These are phyloP conservation scores for Luffa acutangula DNA, from an alignment of 306 rosid genomes.

Conservation along the genomic window DNA sequence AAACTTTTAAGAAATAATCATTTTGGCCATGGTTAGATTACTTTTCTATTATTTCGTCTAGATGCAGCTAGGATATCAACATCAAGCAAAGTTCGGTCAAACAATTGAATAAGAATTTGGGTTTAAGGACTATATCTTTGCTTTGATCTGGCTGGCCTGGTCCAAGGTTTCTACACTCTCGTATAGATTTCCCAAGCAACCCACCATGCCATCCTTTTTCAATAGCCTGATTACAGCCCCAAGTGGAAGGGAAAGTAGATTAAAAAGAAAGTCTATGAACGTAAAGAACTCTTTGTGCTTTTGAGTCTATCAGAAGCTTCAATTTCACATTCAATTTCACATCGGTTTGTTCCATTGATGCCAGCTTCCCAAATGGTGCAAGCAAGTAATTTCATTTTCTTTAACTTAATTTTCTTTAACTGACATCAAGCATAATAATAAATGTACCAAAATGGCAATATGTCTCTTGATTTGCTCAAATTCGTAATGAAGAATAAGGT, in stretches of 20 bases:
- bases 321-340: not conserved
- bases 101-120: not conserved
- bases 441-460: too few relatives aligned
- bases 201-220: constrained; percentile 22
- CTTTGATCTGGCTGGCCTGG: constrained; percentile 1
- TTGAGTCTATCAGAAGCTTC: constrained; percentile 33
- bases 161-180: constrained; percentile 25
- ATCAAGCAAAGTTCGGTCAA: not conserved
- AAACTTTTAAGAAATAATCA: too few relatives aligned
- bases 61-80: not conserved
- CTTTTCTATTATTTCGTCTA: too few relatives aligned
- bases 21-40: too few relatives aligned
- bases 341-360: not conserved
- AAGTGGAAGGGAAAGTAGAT: constrained; percentile 25
- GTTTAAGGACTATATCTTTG: constrained; percentile 23
- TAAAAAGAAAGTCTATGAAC: constrained; percentile 40
- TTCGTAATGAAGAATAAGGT: too few relatives aligned
- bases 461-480: too few relatives aligned
- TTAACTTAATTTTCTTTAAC: too few relatives aligned
- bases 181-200: constrained; percentile 35
- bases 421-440: too few relatives aligned
- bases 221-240: constrained; percentile 21
- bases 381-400: too few relatives aligned
- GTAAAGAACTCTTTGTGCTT: constrained; percentile 18
- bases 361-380: too few relatives aligned